A percentile compares a stretch with the other conserved stretches of the same genome.
Conservation (phyloP, 345 rosid genomes). For the Populus alba region DNA sequence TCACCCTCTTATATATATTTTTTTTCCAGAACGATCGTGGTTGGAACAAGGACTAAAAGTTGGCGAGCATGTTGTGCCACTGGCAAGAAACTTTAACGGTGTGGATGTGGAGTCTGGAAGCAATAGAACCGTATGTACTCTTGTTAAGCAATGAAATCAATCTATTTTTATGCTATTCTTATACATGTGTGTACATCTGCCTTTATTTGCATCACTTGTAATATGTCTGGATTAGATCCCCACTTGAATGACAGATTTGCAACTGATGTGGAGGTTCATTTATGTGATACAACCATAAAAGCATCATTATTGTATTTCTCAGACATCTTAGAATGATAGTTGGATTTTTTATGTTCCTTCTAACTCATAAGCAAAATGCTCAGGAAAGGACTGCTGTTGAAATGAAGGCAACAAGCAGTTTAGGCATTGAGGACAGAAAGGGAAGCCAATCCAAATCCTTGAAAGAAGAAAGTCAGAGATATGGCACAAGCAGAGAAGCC, state of each 20-base stretch:
- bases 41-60: slow-evolving; percentile 79
- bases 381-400: slow-evolving; percentile 69
- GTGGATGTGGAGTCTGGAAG: slow-evolving; percentile 62
- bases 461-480: slow-evolving; percentile 62
- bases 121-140: slow-evolving; percentile 45
- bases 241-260: neutral
- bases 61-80: slow-evolving; percentile 89
- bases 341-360: neutral
- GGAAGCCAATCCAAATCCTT: slow-evolving; percentile 43
- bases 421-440: slow-evolving; percentile 17
- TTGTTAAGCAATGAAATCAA: neutral
- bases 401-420: slow-evolving; percentile 54
- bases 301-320: neutral
- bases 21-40: slow-evolving; percentile 69
- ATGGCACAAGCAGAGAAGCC: slow-evolving; percentile 71
- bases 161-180: neutral
- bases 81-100: slow-evolving; percentile 78
- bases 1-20: neutral
- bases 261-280: neutral
- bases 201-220: neutral
- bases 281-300: neutral
- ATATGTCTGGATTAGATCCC: neutral
- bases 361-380: slow-evolving; percentile 18
- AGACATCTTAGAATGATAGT: neutral
- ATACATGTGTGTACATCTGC: neutral